These are phyloP conservation scores for Juglanconis sp. DNA, from an alignment of 2,329 filamentous ascomycete genomes.

Conservation along the genomic window DNA sequence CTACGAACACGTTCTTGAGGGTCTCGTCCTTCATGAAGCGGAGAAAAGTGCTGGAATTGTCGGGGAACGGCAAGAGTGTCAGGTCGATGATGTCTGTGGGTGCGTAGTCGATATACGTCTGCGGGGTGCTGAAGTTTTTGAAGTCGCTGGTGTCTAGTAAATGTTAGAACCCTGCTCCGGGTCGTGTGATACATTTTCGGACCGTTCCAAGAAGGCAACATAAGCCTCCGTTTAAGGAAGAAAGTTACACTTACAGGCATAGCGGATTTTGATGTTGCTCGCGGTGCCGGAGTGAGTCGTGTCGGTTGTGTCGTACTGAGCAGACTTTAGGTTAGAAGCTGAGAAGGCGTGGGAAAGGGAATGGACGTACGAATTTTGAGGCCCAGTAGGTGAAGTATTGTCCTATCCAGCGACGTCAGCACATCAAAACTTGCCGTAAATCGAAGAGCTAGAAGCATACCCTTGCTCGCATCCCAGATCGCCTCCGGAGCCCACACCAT, in stretches of 20 bases:
- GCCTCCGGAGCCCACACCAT: slow-evolving; percentile 59
- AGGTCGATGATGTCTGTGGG: slow-evolving; percentile 52
- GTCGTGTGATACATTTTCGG: too few relatives aligned
- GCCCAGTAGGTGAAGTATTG: slow-evolving; percentile 47
- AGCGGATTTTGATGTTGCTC: slow-evolving; percentile 45
- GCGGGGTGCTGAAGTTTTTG: slow-evolving; percentile 45
- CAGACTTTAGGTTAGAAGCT: neutral
- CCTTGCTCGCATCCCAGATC: slow-evolving; percentile 46
- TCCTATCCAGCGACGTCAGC: slow-evolving; percentile 20
- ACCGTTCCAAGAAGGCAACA: too few relatives aligned
- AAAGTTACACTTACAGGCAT: slow-evolving; percentile 36
- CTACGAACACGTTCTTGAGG: slow-evolving; percentile 48
- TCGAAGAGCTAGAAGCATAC: slow-evolving; percentile 20
- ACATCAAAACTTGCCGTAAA: slow-evolving; percentile 2
- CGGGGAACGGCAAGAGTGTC: slow-evolving; percentile 49
- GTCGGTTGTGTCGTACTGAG: slow-evolving; percentile 45
- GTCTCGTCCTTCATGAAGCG: slow-evolving; percentile 56
- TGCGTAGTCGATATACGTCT: slow-evolving; percentile 47
- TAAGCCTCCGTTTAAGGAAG: too few relatives aligned
- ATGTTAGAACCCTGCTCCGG: too few relatives aligned
- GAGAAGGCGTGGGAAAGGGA: neutral
- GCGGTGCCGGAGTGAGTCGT: slow-evolving; percentile 45
- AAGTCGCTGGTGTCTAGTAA: slow-evolving; percentile 45
- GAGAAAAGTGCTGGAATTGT: slow-evolving; percentile 35
- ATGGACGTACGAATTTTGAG: slow-evolving; percentile 39